phyloP scores from a whole-genome alignment of 306 rosid species.

The Lablab purpureus region DNA sequence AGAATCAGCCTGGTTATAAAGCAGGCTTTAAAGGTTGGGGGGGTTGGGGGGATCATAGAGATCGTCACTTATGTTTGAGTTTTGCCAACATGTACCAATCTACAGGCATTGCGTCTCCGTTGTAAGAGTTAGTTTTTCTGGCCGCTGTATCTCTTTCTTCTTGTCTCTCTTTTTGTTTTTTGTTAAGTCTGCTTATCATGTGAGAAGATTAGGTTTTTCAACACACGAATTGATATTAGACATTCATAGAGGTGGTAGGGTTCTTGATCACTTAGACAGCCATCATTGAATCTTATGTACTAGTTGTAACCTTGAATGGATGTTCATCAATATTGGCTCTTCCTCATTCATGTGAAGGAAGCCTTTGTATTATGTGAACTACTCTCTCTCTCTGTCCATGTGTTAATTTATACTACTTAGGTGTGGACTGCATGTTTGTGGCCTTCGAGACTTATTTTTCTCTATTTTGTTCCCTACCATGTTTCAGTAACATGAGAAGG shows the following conservation, averaged over 20 bases:
- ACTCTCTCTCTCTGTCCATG: slow-evolving; percentile 1
- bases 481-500: slow-evolving; percentile 20
- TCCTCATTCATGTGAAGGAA: slow-evolving; percentile 16
- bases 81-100: slow-evolving; percentile 78
- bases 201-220: slow-evolving; percentile 43
- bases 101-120: slow-evolving; percentile 40
- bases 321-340: slow-evolving; percentile 33
- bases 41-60: slow-evolving; percentile 97
- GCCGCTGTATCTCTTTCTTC: background rate
- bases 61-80: slow-evolving; percentile 75
- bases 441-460: slow-evolving; percentile 17
- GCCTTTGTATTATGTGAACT: slow-evolving; percentile 29
- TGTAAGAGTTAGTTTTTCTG: slow-evolving; percentile 44
- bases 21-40: slow-evolving; percentile 99
- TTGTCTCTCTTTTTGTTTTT: slow-evolving; percentile 21
- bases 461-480: slow-evolving; percentile 8
- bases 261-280: slow-evolving; percentile 34
- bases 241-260: slow-evolving; percentile 38
- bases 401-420: background rate
- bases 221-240: slow-evolving; percentile 43
- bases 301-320: slow-evolving; percentile 48
- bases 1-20: slow-evolving; percentile 82
- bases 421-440: background rate
- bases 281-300: slow-evolving; percentile 12
- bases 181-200: slow-evolving; percentile 9